Evolutionary conservation across 1,139 yeast species (phyloP), one percentile per base, ranked within the genome.

Genomic region (Kluyveromyces marxianus): DNA sequence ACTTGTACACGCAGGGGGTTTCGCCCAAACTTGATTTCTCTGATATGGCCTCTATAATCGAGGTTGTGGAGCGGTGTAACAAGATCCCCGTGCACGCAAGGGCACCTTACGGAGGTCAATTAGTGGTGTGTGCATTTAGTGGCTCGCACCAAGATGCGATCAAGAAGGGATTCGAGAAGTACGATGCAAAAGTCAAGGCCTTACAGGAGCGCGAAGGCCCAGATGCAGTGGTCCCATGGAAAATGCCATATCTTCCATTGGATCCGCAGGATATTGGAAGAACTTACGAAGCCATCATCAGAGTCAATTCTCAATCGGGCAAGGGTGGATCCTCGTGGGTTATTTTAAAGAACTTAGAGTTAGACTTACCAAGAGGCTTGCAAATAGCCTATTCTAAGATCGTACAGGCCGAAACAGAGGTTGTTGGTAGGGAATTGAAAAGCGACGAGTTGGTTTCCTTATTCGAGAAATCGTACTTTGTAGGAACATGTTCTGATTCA

Each of bases 301-400:
- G 94, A 60, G 94, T 84, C 67, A 84, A 84, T 68, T 83, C 90
- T n/a, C 94, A 84, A 69, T 78, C 86, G 35, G 94, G 94, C 54
- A 84, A 84, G 69, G 94, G 94, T 55, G 94, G 94, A 54, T 86
- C 92, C 25, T 87, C 94, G 14, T 84, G 92, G 92, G 81, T 85
- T 53, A 81, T 84, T 58, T 75, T 83, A 59, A 75, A 86, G 54
- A 75, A 77, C 56, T 73, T 84, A 62, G 90, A 83, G 54, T 76
- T 84, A 50, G 94, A 84, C 59, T 75, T 84, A 58, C 94, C 94
- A 40, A 77, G 92, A 60, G 82, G 81, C 35, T 72, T 84, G 57
- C 94, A 84, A 67, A 81, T 84, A 40, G 83, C 81, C 40, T 84
- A 82, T 63, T 83, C 90, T 34, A 75, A 73, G 56, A 74, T 77